Evolutionary conservation across 345 rosid genomes (phyloP), one percentile per base, ranked within the genome.

Genomic region (Gossypium ekmanianum): DNA sequence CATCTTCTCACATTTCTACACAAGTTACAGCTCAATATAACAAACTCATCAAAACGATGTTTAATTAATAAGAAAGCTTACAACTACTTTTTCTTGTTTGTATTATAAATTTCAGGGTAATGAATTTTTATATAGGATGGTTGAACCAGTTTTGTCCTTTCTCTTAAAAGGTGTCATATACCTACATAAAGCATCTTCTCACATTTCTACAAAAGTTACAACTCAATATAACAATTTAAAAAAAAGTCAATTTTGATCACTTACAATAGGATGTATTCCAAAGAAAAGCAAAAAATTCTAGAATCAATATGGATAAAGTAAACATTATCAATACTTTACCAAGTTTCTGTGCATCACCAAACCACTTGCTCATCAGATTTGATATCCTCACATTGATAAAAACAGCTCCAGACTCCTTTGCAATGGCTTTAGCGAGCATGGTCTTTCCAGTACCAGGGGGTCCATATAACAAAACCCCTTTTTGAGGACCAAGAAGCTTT

Each of bases 401-500:
- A 79, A 95, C 97, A 81, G 98, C 98, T 75, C 98, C 96, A 11
- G 97, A 95, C 73, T 95, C 99, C 83, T 85, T 95, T 10, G 98
- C 97, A 79, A 95, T 93, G 73, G 99, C 98, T 85, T 95, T 95
- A 70, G 99, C 97, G 80, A 95, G 93, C 97, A 95, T 95, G 52
- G 99, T 95, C 91, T 93, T 93, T 50, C 99, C 99, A 14, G 99
- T 93, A 70, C 99, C 99, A 16, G 98, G 99, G n/a, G 99, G 97
- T 3, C 98, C 99, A 82, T 83, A 93, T 65, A 95, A 84, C 84
- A 93, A 77, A 73, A 95, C 98, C 57, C 99, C 99, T 78, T 93
- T 95, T 58, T 91, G 98, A n/a, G 97, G 98, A 14, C 98, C 92
- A 71, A 95, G 98, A 61, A 95, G 94, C 84, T 93, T 95, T 71